Conservation (phyloP, 2,329 filamentous ascomycete genomes). For the Phaeosphaeria sp. region DNA sequence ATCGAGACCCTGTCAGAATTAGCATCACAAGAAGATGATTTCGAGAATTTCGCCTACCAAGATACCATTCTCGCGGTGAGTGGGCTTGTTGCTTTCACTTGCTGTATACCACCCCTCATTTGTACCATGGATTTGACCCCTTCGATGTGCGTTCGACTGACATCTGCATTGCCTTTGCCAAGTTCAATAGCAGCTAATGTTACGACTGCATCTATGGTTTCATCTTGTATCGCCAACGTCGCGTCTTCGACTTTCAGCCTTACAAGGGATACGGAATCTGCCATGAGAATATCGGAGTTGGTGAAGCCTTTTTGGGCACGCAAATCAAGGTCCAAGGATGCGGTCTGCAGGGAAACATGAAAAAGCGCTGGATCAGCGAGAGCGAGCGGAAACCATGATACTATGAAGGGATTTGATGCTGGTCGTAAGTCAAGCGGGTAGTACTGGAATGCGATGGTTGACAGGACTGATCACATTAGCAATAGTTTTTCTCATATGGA, state of each 20-base stretch:
- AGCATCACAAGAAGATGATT: background rate
- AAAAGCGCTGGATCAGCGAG: constrained; percentile 64
- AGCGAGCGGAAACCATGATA: constrained; percentile 67
- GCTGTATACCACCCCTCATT: constrained; percentile 59
- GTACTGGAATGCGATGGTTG: constrained; percentile 66
- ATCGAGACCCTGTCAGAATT: constrained; percentile 60
- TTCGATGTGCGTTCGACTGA: constrained; percentile 50
- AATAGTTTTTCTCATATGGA: background rate
- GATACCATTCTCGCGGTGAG: constrained; percentile 63
- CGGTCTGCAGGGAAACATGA: constrained; percentile 66
- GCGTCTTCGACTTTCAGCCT: constrained; percentile 58
- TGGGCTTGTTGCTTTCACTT: constrained; percentile 57
- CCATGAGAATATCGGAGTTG: constrained; percentile 63
- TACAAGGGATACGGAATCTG: constrained; percentile 61
- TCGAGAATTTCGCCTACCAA: constrained; percentile 51
- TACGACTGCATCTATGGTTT: constrained; percentile 64
- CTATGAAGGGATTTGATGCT: constrained; percentile 63
- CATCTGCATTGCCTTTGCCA: constrained; percentile 5
- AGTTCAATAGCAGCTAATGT: constrained; percentile 39
- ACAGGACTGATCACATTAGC: constrained; percentile 53
- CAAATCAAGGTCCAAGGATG: constrained; percentile 63
- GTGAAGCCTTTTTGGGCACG: constrained; percentile 60
- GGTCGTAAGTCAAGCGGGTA: constrained; percentile 63
- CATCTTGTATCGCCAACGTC: constrained; percentile 59
- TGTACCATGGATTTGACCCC: constrained; percentile 58